phyloP scores from a whole-genome alignment of 306 rosid species.

The Myrica gale region DNA sequence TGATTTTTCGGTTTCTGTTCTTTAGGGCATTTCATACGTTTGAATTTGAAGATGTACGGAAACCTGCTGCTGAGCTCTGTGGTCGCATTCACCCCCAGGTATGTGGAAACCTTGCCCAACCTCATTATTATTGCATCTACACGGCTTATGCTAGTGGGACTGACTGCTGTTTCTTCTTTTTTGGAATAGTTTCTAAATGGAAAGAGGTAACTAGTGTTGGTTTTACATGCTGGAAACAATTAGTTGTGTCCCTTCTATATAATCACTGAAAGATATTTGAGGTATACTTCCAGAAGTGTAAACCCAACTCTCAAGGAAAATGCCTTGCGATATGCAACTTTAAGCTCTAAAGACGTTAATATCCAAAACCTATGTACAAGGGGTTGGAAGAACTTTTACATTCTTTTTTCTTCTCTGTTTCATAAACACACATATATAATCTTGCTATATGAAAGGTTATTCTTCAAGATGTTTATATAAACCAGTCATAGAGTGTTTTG shows the following conservation, averaged over 20 bases:
- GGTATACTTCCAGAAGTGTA: too few species aligned
- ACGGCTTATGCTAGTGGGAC: slow-evolving; percentile 13
- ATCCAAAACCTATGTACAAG: background rate
- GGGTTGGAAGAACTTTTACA: background rate
- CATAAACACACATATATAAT: background rate
- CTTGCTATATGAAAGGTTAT: background rate
- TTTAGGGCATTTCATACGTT: slow-evolving; percentile 68
- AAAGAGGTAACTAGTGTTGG: background rate
- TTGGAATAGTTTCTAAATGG: background rate
- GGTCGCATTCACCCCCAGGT: slow-evolving; percentile 94
- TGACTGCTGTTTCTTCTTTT: slow-evolving; percentile 4
- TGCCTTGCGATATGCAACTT: too few species aligned
- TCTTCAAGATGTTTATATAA: too few species aligned
- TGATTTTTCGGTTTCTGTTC: slow-evolving; percentile 6
- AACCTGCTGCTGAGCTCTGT: slow-evolving; percentile 89
- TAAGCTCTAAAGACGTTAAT: too few species aligned
- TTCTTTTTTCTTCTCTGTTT: background rate
- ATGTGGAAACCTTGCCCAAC: slow-evolving; percentile 10
- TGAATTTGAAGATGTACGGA: slow-evolving; percentile 84
- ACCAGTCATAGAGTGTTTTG: background rate
- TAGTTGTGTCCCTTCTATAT: background rate
- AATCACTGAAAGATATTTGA: too few species aligned
- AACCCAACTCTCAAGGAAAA: too few species aligned
- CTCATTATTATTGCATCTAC: background rate
- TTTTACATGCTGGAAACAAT: slow-evolving; percentile 21